A percentile compares a stretch with the other conserved stretches of the same genome.
Evolutionary conservation across 208 protist species (phyloP).

Genomic region (Trypanosoma conorhini): DNA sequence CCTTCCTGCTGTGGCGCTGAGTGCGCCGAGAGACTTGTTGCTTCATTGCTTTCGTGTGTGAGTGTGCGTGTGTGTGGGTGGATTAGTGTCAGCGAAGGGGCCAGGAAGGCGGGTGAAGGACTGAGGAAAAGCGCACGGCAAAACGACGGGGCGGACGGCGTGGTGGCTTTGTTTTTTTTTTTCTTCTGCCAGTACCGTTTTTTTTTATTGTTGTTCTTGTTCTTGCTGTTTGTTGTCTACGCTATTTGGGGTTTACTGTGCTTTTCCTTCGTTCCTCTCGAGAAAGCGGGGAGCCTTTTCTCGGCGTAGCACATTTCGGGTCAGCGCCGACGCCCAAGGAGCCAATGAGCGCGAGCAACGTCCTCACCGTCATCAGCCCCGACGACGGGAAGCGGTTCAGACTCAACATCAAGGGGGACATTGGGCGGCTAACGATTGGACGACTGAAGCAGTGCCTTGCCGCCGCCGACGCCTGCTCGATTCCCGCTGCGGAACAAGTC

Average conservation of each 20-base stretch:
- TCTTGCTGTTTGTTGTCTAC: not conserved
- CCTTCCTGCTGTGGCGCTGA: constrained; percentile 14
- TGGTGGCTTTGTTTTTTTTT: not conserved
- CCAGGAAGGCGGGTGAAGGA: not conserved
- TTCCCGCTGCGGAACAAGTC: constrained; percentile 43
- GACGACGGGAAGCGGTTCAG: constrained; percentile 59
- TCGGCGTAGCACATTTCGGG: not conserved
- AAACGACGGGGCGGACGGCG: not conserved
- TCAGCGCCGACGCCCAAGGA: not conserved
- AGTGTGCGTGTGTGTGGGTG: too few relatives aligned
- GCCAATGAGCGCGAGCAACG: constrained; percentile 25
- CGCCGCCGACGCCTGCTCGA: constrained; percentile 42
- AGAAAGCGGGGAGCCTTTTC: too few relatives aligned
- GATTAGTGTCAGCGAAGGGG: not conserved
- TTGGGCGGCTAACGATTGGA: constrained; percentile 51
- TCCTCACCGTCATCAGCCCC: constrained; percentile 58
- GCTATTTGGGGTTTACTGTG: not conserved
- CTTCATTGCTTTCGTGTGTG: not conserved
- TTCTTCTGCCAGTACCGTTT: not conserved
- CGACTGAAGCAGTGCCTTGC: constrained; percentile 77
- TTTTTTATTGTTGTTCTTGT: constrained; percentile 8
- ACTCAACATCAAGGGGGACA: constrained; percentile 52
- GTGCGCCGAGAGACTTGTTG: not conserved
- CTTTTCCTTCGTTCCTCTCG: not conserved
- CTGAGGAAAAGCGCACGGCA: not conserved